Evolutionary conservation across 192 early-diverging fungal species (phyloP).

Genomic region (Polychytrium aggregatum): DNA sequence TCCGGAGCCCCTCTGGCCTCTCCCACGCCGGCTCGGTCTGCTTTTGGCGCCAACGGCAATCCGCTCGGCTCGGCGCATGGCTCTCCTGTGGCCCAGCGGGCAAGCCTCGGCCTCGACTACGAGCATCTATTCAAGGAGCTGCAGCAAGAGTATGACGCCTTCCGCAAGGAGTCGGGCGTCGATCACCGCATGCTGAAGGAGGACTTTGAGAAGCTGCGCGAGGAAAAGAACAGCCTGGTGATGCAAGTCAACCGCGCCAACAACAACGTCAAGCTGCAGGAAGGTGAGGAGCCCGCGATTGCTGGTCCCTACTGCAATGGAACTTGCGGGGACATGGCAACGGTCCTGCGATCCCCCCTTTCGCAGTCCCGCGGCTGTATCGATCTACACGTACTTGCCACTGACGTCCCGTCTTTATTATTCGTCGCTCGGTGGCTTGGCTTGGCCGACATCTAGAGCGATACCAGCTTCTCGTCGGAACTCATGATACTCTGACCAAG

Average conservation of each 20-base stretch:
- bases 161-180: slow-evolving; percentile 47
- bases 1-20: slow-evolving; percentile 8
- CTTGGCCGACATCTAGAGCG: slow-evolving; percentile 30
- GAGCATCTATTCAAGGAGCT: slow-evolving; percentile 9
- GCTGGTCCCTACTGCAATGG: background rate
- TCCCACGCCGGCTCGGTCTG: too few relatives aligned
- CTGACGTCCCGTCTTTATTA: too few relatives aligned
- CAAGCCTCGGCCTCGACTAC: slow-evolving; percentile 1
- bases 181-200: slow-evolving; percentile 45
- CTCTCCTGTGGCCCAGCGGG: background rate
- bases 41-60: too few relatives aligned
- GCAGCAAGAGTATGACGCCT: slow-evolving; percentile 41
- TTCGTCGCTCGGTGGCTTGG: too few relatives aligned
- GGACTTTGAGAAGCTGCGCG: slow-evolving; percentile 33
- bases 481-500: slow-evolving; percentile 36
- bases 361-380: background rate
- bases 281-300: background rate
- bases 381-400: background rate
- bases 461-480: slow-evolving; percentile 46
- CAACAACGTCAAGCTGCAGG: slow-evolving; percentile 4
- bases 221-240: slow-evolving; percentile 45
- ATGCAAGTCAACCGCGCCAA: slow-evolving; percentile 33
- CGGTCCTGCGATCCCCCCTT: background rate
- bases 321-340: background rate
- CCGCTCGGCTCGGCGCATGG: background rate